phyloP scores from a whole-genome alignment of 768 basidiomycete genomes.

The Sporobolomyces phaffii region DNA sequence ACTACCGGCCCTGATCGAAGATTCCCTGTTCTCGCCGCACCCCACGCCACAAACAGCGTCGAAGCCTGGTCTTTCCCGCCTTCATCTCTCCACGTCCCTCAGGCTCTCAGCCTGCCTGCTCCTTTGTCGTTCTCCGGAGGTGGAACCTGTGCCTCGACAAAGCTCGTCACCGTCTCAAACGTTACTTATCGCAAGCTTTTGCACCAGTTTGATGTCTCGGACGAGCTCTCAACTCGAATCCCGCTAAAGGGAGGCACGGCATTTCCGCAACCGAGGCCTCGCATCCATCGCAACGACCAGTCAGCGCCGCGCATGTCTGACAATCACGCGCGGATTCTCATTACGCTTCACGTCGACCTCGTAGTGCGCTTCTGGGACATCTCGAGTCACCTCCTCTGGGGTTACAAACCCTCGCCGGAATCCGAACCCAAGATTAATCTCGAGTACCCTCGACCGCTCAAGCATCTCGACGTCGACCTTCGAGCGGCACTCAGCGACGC shows the following conservation, averaged over 20 bases:
- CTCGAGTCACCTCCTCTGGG: slow-evolving; percentile 61
- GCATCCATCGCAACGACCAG: slow-evolving; percentile 41
- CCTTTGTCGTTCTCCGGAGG: slow-evolving; percentile 34
- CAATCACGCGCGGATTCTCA: slow-evolving; percentile 57
- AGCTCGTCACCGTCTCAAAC: slow-evolving; percentile 2
- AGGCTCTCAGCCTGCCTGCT: slow-evolving; percentile 30
- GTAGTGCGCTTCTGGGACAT: slow-evolving; percentile 68
- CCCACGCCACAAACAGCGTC: slow-evolving; percentile 52
- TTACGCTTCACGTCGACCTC: slow-evolving; percentile 61
- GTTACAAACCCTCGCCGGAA: slow-evolving; percentile 26
- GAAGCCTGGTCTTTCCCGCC: slow-evolving; percentile 71
- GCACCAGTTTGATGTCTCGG: slow-evolving; percentile 22
- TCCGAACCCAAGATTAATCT: slow-evolving; percentile 1
- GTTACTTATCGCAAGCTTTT: slow-evolving; percentile 25
- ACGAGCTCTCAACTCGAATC: slow-evolving; percentile 6
- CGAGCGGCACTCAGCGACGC: slow-evolving; percentile 5
- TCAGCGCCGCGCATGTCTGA: slow-evolving; percentile 49
- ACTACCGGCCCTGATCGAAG: slow-evolving; percentile 53
- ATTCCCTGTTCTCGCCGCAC: slow-evolving; percentile 41
- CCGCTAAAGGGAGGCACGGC: slow-evolving; percentile 49
- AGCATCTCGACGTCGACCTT: slow-evolving; percentile 60
- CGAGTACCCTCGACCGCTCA: slow-evolving; percentile 63
- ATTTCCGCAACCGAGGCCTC: slow-evolving; percentile 43
- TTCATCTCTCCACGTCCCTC: slow-evolving; percentile 45
- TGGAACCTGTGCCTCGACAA: slow-evolving; percentile 16